phyloP scores from a whole-genome alignment of 306 rosid genomes.

The Rosa multiflora region DNA sequence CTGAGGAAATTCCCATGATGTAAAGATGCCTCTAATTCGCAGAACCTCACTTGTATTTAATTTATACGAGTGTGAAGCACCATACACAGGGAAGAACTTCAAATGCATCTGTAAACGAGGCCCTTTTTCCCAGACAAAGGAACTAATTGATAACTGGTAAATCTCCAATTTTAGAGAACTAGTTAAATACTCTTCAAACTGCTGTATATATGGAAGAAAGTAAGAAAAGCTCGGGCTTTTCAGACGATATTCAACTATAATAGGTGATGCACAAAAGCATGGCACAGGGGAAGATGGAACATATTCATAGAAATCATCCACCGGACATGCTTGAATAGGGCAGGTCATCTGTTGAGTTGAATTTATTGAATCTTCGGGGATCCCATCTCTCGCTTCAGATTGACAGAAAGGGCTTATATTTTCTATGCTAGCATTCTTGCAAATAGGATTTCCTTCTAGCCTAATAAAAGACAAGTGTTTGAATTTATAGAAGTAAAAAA shows the following conservation, averaged over 20 bases:
- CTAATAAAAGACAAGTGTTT: slow-evolving; percentile 38
- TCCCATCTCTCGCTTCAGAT: slow-evolving; percentile 26
- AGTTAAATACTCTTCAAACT: slow-evolving; percentile 45
- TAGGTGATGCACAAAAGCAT: slow-evolving; percentile 82
- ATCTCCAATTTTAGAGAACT: slow-evolving; percentile 39
- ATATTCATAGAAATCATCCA: slow-evolving; percentile 55
- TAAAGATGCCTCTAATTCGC: slow-evolving; percentile 35
- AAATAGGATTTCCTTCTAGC: slow-evolving; percentile 82
- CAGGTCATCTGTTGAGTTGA: slow-evolving; percentile 33
- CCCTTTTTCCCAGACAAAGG: slow-evolving; percentile 66
- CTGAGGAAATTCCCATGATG: slow-evolving; percentile 55
- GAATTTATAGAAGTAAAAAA: slow-evolving; percentile 10
- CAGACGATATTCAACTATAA: slow-evolving; percentile 73
- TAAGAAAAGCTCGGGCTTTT: slow-evolving; percentile 92
- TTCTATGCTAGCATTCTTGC: slow-evolving; percentile 45
- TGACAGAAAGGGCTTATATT: slow-evolving; percentile 53
- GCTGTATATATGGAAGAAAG: slow-evolving; percentile 49
- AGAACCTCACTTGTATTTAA: slow-evolving; percentile 57
- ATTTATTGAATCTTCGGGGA: slow-evolving; percentile 19
- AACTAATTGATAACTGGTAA: slow-evolving; percentile 55
- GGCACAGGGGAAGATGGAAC: slow-evolving; percentile 43
- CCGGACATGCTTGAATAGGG: slow-evolving; percentile 51
- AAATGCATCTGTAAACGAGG: slow-evolving; percentile 75
- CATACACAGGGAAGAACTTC: slow-evolving; percentile 62
- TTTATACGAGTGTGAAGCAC: neutral